These are phyloP conservation scores for Wickerhamiella nectarea DNA, from an alignment of 805 yeast species.

Conservation along the genomic window DNA sequence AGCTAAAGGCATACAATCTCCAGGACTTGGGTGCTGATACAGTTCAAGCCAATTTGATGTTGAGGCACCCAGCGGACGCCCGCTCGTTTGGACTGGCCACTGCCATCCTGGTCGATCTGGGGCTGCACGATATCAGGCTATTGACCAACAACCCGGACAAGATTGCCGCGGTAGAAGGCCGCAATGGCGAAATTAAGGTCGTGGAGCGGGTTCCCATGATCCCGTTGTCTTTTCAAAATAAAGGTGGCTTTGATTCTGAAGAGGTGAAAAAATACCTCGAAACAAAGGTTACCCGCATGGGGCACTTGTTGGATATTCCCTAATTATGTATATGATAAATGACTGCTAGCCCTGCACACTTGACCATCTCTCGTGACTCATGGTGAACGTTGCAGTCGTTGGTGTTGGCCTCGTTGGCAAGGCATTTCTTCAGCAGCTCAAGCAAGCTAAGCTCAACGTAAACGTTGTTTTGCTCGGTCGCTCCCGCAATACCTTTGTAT, in stretches of 20 bases:
- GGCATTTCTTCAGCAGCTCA: slow-evolving; percentile 73
- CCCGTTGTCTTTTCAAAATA: slow-evolving; percentile 77
- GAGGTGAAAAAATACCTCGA: slow-evolving; percentile 89
- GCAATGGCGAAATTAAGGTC: slow-evolving; percentile 57
- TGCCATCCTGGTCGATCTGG: slow-evolving; percentile 76
- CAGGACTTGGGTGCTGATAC: slow-evolving; percentile 99
- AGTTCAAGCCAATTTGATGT: slow-evolving; percentile 82
- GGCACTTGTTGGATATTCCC: slow-evolving; percentile 54
- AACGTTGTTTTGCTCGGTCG: slow-evolving; percentile 73
- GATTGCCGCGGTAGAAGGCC: slow-evolving; percentile 87
- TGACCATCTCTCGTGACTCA: not conserved
- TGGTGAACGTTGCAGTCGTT: slow-evolving; percentile 48
- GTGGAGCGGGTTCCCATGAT: slow-evolving; percentile 91
- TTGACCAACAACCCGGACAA: slow-evolving; percentile 95
- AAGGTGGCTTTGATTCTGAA: slow-evolving; percentile 57
- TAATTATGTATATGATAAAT: not conserved
- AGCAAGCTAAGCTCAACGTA: slow-evolving; percentile 38
- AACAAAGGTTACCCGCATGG: slow-evolving; percentile 95
- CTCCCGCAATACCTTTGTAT: slow-evolving; percentile 52
- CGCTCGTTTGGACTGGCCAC: slow-evolving; percentile 89
- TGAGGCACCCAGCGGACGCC: slow-evolving; percentile 97
- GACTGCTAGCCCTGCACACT: too few species aligned
- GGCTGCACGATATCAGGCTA: slow-evolving; percentile 54
- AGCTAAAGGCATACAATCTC: slow-evolving; percentile 86
- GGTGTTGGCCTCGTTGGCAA: slow-evolving; percentile 95